A percentile compares a stretch with the other conserved stretches of the same genome.
Evolutionary conservation across 2,329 filamentous ascomycete species (phyloP).

Genomic region (Sordariomycetes sp.): DNA sequence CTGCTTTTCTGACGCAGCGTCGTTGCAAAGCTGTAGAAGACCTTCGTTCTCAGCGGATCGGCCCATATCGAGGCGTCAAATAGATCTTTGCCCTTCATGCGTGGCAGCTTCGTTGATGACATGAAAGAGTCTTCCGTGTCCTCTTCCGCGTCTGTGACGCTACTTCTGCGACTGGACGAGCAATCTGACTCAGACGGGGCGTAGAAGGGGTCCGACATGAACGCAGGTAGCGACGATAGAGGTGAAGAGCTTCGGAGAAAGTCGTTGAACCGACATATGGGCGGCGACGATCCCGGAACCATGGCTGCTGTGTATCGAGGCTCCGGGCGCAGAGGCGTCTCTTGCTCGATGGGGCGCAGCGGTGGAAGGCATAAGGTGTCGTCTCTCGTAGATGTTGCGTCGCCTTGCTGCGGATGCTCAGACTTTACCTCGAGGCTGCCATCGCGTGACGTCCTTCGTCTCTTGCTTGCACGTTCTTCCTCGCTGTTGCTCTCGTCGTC

Average conservation of each 20-base stretch:
- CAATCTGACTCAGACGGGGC: slow-evolving; percentile 23
- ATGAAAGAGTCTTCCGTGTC: slow-evolving; percentile 33
- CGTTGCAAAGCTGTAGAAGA: slow-evolving; percentile 66
- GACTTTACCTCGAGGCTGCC: slow-evolving; percentile 2
- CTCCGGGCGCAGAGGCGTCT: too few species aligned
- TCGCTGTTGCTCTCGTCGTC: slow-evolving; percentile 10
- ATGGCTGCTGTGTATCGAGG: too few species aligned
- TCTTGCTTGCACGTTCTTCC: slow-evolving; percentile 18
- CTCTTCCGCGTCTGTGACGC: slow-evolving; percentile 22
- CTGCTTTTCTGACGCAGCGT: slow-evolving; percentile 55
- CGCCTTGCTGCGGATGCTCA: slow-evolving; percentile 1
- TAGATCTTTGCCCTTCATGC: slow-evolving; percentile 61
- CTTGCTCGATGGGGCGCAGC: too few species aligned
- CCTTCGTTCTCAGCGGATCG: slow-evolving; percentile 56
- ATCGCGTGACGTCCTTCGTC: slow-evolving; percentile 20
- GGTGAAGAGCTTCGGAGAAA: slow-evolving; percentile 50
- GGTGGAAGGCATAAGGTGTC: background rate
- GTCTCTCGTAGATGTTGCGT: slow-evolving; percentile 2
- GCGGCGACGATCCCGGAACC: too few species aligned
- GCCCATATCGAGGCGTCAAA: slow-evolving; percentile 65
- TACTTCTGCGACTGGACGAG: too few species aligned
- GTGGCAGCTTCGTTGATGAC: slow-evolving; percentile 36
- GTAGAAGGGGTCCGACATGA: slow-evolving; percentile 41
- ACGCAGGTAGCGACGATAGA: slow-evolving; percentile 45
- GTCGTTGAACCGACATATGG: too few species aligned